phyloP scores from a whole-genome alignment of 1,139 yeast species.

The Groenewaldozyma auringiensis region DNA sequence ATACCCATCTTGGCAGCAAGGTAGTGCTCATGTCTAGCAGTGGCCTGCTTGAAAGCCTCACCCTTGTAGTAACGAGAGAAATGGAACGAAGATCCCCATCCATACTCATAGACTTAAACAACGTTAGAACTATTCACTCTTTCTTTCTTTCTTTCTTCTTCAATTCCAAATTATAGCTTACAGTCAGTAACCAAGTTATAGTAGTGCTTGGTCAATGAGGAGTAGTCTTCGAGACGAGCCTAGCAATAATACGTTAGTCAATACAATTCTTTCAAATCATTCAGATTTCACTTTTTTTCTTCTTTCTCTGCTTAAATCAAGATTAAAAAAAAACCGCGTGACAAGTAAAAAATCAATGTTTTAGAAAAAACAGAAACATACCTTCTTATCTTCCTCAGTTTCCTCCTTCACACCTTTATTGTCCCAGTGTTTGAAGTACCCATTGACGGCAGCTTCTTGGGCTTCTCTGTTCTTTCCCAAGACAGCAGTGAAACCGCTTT shows the following conservation, averaged over 20 bases:
- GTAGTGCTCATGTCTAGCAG: conserved; percentile 95
- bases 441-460: conserved; percentile 73
- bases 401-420: conserved; percentile 45
- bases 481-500: conserved; percentile 70
- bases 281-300: no score
- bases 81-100: conserved; percentile 99
- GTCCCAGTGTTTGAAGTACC: conserved; percentile 97
- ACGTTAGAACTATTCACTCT: background rate
- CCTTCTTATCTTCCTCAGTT: conserved; percentile 56
- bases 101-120: conserved; percentile 70
- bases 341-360: background rate
- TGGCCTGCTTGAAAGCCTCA: conserved; percentile 89
- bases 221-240: conserved; percentile 40
- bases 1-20: conserved; percentile 82
- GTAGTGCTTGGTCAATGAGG: conserved; percentile 87
- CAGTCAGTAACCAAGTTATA: conserved; percentile 94
- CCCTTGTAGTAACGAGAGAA: conserved; percentile 90
- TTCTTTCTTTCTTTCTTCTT: no score
- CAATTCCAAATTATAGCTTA: no score
- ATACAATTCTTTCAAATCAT: background rate
- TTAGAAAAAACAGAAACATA: conserved; percentile 55
- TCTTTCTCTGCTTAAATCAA: background rate
- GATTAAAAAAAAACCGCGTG: conserved; percentile 36
- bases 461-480: conserved; percentile 72
- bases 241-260: background rate